These are phyloP conservation scores for Sporothrix luriei DNA, from an alignment of 2,329 filamentous ascomycete genomes.

Conservation along the genomic window DNA sequence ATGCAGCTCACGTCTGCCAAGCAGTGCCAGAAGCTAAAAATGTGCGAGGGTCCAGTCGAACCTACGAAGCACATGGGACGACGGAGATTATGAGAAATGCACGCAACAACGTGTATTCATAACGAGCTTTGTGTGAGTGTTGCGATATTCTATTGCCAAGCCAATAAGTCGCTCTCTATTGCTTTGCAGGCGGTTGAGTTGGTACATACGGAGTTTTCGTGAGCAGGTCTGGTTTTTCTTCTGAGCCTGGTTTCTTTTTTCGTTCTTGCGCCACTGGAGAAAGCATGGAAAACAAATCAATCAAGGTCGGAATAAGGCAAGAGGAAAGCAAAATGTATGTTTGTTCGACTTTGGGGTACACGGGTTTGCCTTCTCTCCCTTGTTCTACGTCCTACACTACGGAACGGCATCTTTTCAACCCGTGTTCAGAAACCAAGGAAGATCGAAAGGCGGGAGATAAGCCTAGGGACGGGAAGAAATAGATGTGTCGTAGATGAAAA, in stretches of 20 bases:
- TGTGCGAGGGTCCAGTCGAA: slow-evolving; percentile 13
- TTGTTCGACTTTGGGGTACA: background rate
- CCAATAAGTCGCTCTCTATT: background rate
- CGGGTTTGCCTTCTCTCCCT: slow-evolving; percentile 10
- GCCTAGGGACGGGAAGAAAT: background rate
- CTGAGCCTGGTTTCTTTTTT: slow-evolving; percentile 8
- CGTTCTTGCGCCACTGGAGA: background rate
- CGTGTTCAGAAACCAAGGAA: background rate
- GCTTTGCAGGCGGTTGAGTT: slow-evolving; percentile 18
- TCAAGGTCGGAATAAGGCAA: background rate
- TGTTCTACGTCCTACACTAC: slow-evolving; percentile 7
- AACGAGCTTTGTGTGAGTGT: no score
- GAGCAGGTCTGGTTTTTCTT: background rate
- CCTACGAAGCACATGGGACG: no score
- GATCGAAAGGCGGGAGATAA: background rate
- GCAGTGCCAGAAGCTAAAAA: slow-evolving; percentile 19
- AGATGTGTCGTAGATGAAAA: background rate
- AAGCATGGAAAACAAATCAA: background rate
- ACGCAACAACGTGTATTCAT: background rate
- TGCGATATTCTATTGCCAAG: no score
- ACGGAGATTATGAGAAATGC: slow-evolving; percentile 19
- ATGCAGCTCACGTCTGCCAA: background rate
- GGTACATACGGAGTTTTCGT: slow-evolving; percentile 9
- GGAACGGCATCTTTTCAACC: slow-evolving; percentile 10
- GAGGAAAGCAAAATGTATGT: background rate